phyloP scores from a whole-genome alignment of 495 filamentous ascomycete genomes.

The Clohesyomyces aquaticus region DNA sequence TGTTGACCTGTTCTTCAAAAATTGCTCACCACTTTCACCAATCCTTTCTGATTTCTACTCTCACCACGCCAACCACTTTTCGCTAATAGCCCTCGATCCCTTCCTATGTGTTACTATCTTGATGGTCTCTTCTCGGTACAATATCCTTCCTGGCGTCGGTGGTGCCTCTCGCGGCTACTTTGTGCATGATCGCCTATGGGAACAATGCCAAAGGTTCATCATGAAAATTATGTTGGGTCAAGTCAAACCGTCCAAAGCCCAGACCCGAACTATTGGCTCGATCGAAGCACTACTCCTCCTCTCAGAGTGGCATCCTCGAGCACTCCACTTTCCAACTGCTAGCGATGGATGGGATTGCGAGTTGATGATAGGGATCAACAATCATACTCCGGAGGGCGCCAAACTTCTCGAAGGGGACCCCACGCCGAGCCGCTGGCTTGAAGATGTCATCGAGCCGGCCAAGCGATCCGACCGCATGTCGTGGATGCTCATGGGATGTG shows the following conservation, averaged over 20 bases:
- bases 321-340: slow-evolving; percentile 58
- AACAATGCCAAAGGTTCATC: slow-evolving; percentile 57
- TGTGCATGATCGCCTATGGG: slow-evolving; percentile 60
- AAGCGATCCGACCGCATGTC: slow-evolving; percentile 61
- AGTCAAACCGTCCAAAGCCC: slow-evolving; percentile 49
- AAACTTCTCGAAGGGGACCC: slow-evolving; percentile 31
- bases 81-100: slow-evolving; percentile 54
- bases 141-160: slow-evolving; percentile 57
- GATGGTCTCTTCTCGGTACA: slow-evolving; percentile 55
- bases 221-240: slow-evolving; percentile 58
- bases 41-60: slow-evolving; percentile 58
- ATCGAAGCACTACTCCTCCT: slow-evolving; percentile 57
- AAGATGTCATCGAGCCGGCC: slow-evolving; percentile 54
- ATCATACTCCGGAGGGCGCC: slow-evolving; percentile 16
- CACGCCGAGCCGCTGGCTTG: slow-evolving; percentile 38
- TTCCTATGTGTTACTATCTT: slow-evolving; percentile 57
- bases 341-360: slow-evolving; percentile 49
- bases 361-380: slow-evolving; percentile 34
- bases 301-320: slow-evolving; percentile 61
- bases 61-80: slow-evolving; percentile 51
- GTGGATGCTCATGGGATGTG: slow-evolving; percentile 58
- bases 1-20: slow-evolving; percentile 57
- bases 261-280: slow-evolving; percentile 54
- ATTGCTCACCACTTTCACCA: slow-evolving; percentile 57
- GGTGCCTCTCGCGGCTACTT: slow-evolving; percentile 59